A percentile compares a stretch with the other conserved stretches of the same genome.
These are phyloP conservation scores for Diaporthe aspalathi DNA, from an alignment of 2,329 filamentous ascomycete species.

Conservation along the genomic window DNA sequence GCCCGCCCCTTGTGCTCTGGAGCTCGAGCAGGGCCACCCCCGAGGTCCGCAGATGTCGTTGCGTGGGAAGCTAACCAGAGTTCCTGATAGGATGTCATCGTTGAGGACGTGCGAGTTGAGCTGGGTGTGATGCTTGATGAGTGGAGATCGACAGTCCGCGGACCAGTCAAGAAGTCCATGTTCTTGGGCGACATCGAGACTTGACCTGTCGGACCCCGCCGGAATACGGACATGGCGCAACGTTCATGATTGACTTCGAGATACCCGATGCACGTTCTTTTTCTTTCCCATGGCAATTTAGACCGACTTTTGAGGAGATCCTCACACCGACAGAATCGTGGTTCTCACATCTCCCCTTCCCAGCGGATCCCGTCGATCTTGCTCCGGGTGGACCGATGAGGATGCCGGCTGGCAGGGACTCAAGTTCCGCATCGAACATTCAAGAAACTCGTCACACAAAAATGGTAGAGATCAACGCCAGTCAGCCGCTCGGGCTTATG, in stretches of 20 bases:
- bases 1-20: no score
- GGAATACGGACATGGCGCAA: constrained; percentile 22
- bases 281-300: background rate
- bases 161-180: constrained; percentile 29
- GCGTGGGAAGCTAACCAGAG: background rate
- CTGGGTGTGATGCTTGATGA: constrained; percentile 32
- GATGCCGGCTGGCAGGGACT: background rate
- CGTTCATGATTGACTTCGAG: background rate
- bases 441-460: background rate
- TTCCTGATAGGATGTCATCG: constrained; percentile 11
- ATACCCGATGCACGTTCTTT: constrained; percentile 17
- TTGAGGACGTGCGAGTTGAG: constrained; percentile 28
- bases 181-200: constrained; percentile 20
- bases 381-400: constrained; percentile 20
- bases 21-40: background rate
- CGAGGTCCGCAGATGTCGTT: background rate
- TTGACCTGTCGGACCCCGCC: background rate
- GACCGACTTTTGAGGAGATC: constrained; percentile 6
- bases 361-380: constrained; percentile 19
- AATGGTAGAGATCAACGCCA: constrained; percentile 1
- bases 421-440: background rate
- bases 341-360: constrained; percentile 8
- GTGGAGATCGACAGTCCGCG: constrained; percentile 26
- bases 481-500: constrained; percentile 23
- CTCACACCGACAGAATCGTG: constrained; percentile 24